Percentiles rank a stretch among this genome's conserved stretches.
Evolutionary conservation across 2,329 filamentous ascomycete species (phyloP).

Genomic region (Fusarium tanahbumbuense): DNA sequence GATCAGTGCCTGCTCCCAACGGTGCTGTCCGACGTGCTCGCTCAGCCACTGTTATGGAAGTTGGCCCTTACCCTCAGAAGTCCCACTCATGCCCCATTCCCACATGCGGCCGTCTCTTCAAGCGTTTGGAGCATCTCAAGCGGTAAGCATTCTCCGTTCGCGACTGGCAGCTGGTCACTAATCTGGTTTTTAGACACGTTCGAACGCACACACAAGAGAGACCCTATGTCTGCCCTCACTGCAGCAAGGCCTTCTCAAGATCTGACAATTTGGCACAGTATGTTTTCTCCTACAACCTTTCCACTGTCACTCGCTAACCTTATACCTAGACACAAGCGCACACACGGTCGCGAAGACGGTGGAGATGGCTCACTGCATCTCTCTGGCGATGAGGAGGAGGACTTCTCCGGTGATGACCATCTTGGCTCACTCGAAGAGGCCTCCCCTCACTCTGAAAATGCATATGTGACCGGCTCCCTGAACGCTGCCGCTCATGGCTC

Average conservation of each 20-base stretch:
- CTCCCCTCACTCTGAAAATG: constrained; percentile 76
- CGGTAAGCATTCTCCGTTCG: constrained; percentile 73
- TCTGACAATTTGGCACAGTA: constrained; percentile 99
- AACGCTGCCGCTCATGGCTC: constrained; percentile 56
- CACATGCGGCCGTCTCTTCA: constrained; percentile 96
- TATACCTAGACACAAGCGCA: constrained; percentile 80
- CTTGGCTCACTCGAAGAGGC: constrained; percentile 83
- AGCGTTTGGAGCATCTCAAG: constrained; percentile 98
- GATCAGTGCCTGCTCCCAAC: constrained; percentile 76
- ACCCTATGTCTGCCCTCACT: constrained; percentile 96
- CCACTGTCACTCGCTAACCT: constrained; percentile 21
- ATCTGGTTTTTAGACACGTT: constrained; percentile 78
- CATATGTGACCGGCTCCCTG: constrained; percentile 68
- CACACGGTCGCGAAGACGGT: constrained; percentile 73
- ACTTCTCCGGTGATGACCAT: constrained; percentile 84
- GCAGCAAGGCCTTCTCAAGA: constrained; percentile 98
- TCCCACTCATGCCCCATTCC: constrained; percentile 99
- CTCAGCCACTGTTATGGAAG: constrained; percentile 95
- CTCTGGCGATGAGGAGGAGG: constrained; percentile 87
- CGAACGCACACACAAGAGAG: constrained; percentile 99
- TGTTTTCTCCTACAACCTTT: constrained; percentile 53
- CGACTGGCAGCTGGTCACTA: constrained; percentile 15
- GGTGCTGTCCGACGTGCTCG: constrained; percentile 89
- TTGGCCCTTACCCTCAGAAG: constrained; percentile 96
- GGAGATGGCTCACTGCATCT: constrained; percentile 69